These are phyloP conservation scores for Claviceps spartinae DNA, from an alignment of 2,329 filamentous ascomycete genomes.

Conservation along the genomic window DNA sequence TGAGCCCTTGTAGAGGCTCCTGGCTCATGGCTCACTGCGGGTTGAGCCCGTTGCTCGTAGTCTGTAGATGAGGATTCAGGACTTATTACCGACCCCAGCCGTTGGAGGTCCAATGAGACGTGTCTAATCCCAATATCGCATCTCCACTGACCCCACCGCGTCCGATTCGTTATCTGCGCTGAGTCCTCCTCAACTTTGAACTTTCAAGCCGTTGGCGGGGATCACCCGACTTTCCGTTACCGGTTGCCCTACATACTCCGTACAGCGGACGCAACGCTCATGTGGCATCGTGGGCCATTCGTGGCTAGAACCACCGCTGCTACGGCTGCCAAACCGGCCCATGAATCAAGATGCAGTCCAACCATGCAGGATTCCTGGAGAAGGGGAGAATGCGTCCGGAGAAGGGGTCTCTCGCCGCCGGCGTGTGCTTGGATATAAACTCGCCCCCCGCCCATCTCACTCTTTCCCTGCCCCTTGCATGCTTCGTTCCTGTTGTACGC, in stretches of 20 bases:
- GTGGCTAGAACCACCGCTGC: too few species aligned
- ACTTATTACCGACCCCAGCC: neutral
- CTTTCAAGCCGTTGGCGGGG: too few species aligned
- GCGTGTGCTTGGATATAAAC: conserved; percentile 4
- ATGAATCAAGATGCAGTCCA: neutral
- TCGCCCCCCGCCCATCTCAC: neutral
- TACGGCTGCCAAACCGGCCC: neutral
- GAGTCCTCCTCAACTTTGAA: too few species aligned
- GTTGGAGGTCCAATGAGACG: too few species aligned
- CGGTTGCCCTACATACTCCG: too few species aligned
- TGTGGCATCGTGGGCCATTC: too few species aligned
- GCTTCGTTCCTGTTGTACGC: neutral
- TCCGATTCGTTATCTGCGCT: neutral
- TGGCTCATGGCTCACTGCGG: neutral
- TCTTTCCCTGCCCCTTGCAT: neutral
- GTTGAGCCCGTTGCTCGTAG: neutral
- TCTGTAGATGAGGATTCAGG: neutral
- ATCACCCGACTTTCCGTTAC: neutral
- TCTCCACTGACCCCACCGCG: neutral
- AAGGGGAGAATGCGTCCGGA: neutral
- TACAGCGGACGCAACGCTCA: neutral
- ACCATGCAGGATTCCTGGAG: neutral
- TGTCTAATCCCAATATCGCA: neutral
- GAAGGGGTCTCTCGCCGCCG: neutral
- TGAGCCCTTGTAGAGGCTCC: too few species aligned